phyloP scores from a whole-genome alignment of 768 basidiomycete genomes.

The Boletus reticuloceps region DNA sequence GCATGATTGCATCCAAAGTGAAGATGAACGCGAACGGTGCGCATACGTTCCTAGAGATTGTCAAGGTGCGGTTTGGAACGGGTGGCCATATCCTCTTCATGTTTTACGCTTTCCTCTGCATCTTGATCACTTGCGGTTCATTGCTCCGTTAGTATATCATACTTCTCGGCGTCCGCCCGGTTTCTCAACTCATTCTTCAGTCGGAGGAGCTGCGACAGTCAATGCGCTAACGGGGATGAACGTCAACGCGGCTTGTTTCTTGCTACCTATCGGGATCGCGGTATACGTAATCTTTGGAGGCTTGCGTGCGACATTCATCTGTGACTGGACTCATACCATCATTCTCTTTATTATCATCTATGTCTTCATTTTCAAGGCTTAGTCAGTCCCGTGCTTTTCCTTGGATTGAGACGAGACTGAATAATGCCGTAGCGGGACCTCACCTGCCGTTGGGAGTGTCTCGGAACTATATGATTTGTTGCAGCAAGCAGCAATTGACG shows the following conservation, averaged over 20 bases:
- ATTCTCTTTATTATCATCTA: conserved; percentile 41
- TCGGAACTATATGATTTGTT: conserved; percentile 47
- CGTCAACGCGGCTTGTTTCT: conserved; percentile 41
- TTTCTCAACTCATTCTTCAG: conserved; percentile 13
- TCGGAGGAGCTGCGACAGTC: conserved; percentile 46
- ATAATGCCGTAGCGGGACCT: conserved; percentile 30
- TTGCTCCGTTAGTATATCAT: conserved; percentile 39
- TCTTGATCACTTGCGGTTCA: conserved; percentile 49
- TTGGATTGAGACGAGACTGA: neutral
- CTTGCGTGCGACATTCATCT: conserved; percentile 44
- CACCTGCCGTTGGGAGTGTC: conserved; percentile 38
- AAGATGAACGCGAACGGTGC: conserved; percentile 60
- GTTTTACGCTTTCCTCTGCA: conserved; percentile 51
- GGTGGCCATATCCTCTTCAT: conserved; percentile 47
- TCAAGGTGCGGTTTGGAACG: conserved; percentile 47
- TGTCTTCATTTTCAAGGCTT: conserved; percentile 28
- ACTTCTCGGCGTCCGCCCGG: neutral
- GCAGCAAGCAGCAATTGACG: conserved; percentile 40
- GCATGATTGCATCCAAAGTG: conserved; percentile 32
- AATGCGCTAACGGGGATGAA: conserved; percentile 47
- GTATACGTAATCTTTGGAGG: conserved; percentile 43
- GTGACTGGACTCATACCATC: conserved; percentile 45
- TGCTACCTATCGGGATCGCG: conserved; percentile 44
- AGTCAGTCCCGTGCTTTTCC: conserved; percentile 12
- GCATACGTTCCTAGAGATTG: conserved; percentile 59